These are phyloP conservation scores for Linderina pennispora DNA, from an alignment of 192 early-diverging fungal species.

Conservation along the genomic window DNA sequence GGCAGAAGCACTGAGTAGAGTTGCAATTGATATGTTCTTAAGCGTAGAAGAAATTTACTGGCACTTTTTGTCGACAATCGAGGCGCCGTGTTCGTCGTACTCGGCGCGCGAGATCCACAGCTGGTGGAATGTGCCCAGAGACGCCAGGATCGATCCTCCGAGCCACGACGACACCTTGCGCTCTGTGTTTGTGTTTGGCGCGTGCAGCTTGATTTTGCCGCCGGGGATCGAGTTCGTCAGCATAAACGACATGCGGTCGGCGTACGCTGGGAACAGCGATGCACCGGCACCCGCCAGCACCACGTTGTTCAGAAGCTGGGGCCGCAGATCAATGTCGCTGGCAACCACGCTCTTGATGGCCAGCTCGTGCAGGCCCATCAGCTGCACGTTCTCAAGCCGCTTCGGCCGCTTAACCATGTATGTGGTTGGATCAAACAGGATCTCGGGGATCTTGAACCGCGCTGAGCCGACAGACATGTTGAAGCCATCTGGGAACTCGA, in stretches of 20 bases:
- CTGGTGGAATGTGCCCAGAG: conserved; percentile 96
- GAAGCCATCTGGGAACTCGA: conserved; percentile 95
- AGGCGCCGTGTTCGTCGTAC: conserved; percentile 83
- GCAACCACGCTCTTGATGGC: conserved; percentile 62
- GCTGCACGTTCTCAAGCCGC: conserved; percentile 5
- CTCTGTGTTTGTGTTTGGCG: conserved; percentile 72
- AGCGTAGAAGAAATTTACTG: conserved; percentile 36
- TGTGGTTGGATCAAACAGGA: conserved; percentile 74
- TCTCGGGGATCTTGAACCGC: conserved; percentile 79
- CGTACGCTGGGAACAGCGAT: conserved; percentile 79
- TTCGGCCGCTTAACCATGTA: conserved; percentile 44
- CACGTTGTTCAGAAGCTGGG: conserved; percentile 71
- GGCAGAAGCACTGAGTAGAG: conserved; percentile 4
- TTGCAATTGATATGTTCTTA: neutral
- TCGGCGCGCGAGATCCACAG: conserved; percentile 96
- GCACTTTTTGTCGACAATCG: conserved; percentile 83
- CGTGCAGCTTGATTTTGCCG: conserved; percentile 73
- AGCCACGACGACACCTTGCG: conserved; percentile 94
- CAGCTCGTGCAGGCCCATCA: conserved; percentile 65
- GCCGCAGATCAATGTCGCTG: conserved; percentile 87
- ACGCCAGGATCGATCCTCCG: conserved; percentile 92
- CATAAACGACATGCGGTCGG: conserved; percentile 60
- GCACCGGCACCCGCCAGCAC: conserved; percentile 91
- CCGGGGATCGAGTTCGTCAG: conserved; percentile 26
- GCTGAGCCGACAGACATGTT: conserved; percentile 74